These are phyloP conservation scores for Ogataea saltuana DNA, from an alignment of 805 yeast genomes.

Conservation along the genomic window DNA sequence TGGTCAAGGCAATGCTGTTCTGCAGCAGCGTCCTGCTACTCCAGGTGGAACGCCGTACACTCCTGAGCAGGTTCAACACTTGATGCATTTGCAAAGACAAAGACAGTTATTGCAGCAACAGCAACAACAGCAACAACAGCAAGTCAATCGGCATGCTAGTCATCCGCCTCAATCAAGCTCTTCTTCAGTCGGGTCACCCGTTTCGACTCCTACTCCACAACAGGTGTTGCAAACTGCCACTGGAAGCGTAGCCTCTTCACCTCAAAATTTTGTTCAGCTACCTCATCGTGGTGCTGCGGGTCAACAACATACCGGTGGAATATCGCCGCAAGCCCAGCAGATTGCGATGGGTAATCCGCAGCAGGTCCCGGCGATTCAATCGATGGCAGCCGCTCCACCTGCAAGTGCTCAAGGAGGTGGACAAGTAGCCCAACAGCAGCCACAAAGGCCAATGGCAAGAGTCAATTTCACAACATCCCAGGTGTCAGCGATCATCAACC, in stretches of 20 bases:
- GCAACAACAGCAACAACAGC: slow-evolving; percentile 28
- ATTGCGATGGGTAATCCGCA: not conserved
- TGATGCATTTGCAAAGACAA: slow-evolving; percentile 43
- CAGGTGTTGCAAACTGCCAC: slow-evolving; percentile 20
- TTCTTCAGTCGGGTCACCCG: slow-evolving; percentile 18
- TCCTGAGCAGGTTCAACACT: slow-evolving; percentile 59
- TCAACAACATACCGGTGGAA: slow-evolving; percentile 8
- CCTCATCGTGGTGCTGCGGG: slow-evolving; percentile 16
- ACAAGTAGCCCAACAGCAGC: slow-evolving; percentile 14
- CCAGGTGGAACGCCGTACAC: slow-evolving; percentile 61
- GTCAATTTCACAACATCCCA: slow-evolving; percentile 56
- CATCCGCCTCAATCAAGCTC: slow-evolving; percentile 15
- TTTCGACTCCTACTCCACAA: slow-evolving; percentile 25
- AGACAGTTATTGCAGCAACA: slow-evolving; percentile 37
- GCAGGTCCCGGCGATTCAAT: slow-evolving; percentile 8
- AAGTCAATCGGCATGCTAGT: slow-evolving; percentile 17
- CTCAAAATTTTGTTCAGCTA: slow-evolving; percentile 15
- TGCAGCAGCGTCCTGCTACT: slow-evolving; percentile 40
- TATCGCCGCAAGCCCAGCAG: slow-evolving; percentile 27
- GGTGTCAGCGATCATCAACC: slow-evolving; percentile 62
- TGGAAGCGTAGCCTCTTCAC: slow-evolving; percentile 10
- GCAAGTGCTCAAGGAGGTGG: slow-evolving; percentile 12
- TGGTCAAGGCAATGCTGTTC: slow-evolving; percentile 14
- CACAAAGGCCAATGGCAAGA: slow-evolving; percentile 20
- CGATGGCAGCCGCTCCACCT: slow-evolving; percentile 11